A percentile compares a stretch with the other conserved stretches of the same genome.
Conservation (phyloP, 2,329 filamentous ascomycete genomes). For the Magnaporthiopsis rhizophila region DNA sequence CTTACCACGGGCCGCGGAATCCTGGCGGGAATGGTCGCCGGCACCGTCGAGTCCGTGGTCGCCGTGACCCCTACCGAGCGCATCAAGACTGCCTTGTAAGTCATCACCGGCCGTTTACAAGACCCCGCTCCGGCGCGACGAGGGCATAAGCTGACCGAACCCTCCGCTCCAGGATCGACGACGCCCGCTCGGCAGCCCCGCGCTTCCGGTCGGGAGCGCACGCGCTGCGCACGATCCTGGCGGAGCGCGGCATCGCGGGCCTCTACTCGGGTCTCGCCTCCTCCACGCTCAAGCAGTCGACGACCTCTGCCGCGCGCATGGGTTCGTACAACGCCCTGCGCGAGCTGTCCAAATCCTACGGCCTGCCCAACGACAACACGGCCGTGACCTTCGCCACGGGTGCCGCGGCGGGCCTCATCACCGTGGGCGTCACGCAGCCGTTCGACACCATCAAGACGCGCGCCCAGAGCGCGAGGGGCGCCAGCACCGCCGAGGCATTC, state of each 20-base stretch:
- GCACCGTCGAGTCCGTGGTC: constrained; percentile 52
- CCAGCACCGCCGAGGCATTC: constrained; percentile 48
- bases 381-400: constrained; percentile 52
- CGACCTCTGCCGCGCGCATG: constrained; percentile 38
- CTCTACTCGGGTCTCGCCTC: constrained; percentile 36
- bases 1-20: constrained; percentile 49
- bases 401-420: constrained; percentile 51
- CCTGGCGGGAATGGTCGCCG: constrained; percentile 56
- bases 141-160: neutral
- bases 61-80: constrained; percentile 62
- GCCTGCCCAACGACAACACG: constrained; percentile 14
- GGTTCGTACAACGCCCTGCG: constrained; percentile 40
- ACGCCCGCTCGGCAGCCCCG: constrained; percentile 22
- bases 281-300: constrained; percentile 39
- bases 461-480: constrained; percentile 49
- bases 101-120: neutral
- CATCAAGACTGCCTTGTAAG: constrained; percentile 55
- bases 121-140: no score
- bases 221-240: constrained; percentile 24
- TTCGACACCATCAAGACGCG: constrained; percentile 59
- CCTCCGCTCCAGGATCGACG: constrained; percentile 22
- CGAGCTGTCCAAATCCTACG: constrained; percentile 19
- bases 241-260: constrained; percentile 30
- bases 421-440: constrained; percentile 50
- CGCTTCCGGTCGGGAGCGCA: constrained; percentile 23